Percentiles rank a stretch among this genome's conserved stretches.
phyloP scores from a whole-genome alignment of 2,329 filamentous ascomycete species.

The Allantophomopsis lycopodina region DNA sequence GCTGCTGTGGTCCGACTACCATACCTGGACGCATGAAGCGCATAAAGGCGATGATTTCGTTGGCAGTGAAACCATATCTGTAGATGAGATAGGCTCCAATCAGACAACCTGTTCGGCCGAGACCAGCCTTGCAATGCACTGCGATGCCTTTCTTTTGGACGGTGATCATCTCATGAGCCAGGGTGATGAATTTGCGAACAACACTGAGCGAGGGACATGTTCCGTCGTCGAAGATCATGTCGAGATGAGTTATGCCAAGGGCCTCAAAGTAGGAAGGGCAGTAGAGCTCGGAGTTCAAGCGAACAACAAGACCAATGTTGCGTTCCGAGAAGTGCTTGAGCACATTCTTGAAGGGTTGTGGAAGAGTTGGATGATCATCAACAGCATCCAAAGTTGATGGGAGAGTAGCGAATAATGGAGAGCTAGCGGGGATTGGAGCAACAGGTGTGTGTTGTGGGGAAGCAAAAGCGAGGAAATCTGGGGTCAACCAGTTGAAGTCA shows the following conservation, averaged over 20 bases:
- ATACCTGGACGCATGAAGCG: conserved; percentile 97
- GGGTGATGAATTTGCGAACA: conserved; percentile 88
- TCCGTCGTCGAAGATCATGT: conserved; percentile 99
- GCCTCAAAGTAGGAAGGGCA: conserved; percentile 95
- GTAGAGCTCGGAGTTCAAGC: conserved; percentile 91
- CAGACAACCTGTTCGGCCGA: conserved; percentile 87
- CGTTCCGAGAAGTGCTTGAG: conserved; percentile 76
- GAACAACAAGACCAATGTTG: conserved; percentile 85
- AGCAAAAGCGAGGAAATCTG: conserved; percentile 89
- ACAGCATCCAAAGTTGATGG: conserved; percentile 67
- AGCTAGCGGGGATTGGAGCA: conserved; percentile 55
- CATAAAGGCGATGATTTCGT: conserved; percentile 97
- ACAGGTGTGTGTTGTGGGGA: conserved; percentile 78
- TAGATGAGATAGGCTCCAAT: conserved; percentile 98
- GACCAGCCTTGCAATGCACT: conserved; percentile 95
- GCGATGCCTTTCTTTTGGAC: conserved; percentile 86
- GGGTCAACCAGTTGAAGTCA: conserved; percentile 99
- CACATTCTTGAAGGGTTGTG: conserved; percentile 90
- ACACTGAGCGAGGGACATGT: conserved; percentile 81
- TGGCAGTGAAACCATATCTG: conserved; percentile 90
- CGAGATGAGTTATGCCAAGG: conserved; percentile 84
- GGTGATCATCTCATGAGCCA: conserved; percentile 90
- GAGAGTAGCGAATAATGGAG: conserved; percentile 59
- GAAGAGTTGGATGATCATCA: conserved; percentile 54
- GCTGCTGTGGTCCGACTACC: conserved; percentile 97